These are phyloP conservation scores for Xylariaceae sp. DNA, from an alignment of 2,329 filamentous ascomycete genomes.

Conservation along the genomic window DNA sequence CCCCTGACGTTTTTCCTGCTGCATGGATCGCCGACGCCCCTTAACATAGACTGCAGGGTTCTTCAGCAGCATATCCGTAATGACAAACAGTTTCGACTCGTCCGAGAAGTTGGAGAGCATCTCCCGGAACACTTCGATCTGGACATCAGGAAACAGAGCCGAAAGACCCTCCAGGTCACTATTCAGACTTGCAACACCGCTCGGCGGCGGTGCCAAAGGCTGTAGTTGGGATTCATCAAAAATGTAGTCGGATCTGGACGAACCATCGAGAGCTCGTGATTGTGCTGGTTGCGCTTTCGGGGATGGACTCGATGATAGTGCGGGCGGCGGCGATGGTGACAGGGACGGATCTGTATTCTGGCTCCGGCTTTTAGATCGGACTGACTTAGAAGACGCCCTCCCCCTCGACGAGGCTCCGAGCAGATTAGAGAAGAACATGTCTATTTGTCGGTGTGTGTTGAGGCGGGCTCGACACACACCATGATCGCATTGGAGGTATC, in stretches of 20 bases:
- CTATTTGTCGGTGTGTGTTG: constrained; percentile 17
- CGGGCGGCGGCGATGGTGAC: constrained; percentile 18
- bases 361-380: constrained; percentile 16
- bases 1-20: constrained; percentile 29
- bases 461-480: constrained; percentile 13
- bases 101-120: constrained; percentile 70
- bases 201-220: constrained; percentile 45
- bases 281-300: constrained; percentile 6
- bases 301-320: not conserved
- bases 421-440: constrained; percentile 28
- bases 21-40: constrained; percentile 51
- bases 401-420: constrained; percentile 24
- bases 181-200: constrained; percentile 66
- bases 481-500: constrained; percentile 16
- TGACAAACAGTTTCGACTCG: constrained; percentile 69
- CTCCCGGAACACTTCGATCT: constrained; percentile 76
- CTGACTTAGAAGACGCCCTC: constrained; percentile 19
- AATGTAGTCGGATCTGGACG: constrained; percentile 42
- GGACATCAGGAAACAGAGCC: constrained; percentile 72
- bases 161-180: constrained; percentile 61
- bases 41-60: constrained; percentile 65
- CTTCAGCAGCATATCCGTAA: constrained; percentile 72
- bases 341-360: constrained; percentile 16
- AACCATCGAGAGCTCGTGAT: constrained; percentile 21
- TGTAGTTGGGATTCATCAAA: constrained; percentile 51